These are phyloP conservation scores for Lactarius sanguifluus DNA, from an alignment of 768 basidiomycete genomes.

Conservation along the genomic window DNA sequence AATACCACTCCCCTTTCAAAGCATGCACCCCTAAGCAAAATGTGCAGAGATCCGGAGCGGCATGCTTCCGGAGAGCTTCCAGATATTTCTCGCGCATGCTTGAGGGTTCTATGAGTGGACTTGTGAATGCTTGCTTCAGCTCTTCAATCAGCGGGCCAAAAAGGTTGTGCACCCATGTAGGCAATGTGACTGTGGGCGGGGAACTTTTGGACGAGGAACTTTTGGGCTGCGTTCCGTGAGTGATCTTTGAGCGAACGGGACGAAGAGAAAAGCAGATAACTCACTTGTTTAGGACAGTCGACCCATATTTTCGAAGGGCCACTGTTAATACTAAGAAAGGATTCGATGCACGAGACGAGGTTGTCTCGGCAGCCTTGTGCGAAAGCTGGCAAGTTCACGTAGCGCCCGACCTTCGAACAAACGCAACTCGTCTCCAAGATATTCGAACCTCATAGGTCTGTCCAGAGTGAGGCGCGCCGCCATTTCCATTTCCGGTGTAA, in stretches of 20 bases:
- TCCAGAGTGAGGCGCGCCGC: slow-evolving; percentile 1
- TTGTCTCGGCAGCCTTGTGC: background rate
- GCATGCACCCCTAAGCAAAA: background rate
- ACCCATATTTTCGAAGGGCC: slow-evolving; percentile 2
- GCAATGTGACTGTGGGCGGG: background rate
- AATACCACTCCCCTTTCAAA: background rate
- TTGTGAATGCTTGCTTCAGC: background rate
- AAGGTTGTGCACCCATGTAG: background rate
- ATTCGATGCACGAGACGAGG: background rate
- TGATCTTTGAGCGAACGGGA: background rate
- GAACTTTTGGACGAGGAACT: too few species aligned
- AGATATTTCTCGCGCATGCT: background rate
- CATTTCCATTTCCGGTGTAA: background rate
- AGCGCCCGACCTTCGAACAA: slow-evolving; percentile 2
- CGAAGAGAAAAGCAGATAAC: background rate
- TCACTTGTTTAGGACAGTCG: background rate
- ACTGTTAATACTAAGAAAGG: background rate
- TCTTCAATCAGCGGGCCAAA: background rate
- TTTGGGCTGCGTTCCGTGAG: background rate
- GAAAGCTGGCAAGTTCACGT: background rate
- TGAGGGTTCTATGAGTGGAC: background rate
- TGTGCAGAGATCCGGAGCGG: background rate
- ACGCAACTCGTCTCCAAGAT: background rate
- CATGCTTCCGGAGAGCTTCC: background rate
- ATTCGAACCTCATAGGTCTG: slow-evolving; percentile 1